Evolutionary conservation across 345 rosid genomes (phyloP).

Genomic region (Microcos paniculata): DNA sequence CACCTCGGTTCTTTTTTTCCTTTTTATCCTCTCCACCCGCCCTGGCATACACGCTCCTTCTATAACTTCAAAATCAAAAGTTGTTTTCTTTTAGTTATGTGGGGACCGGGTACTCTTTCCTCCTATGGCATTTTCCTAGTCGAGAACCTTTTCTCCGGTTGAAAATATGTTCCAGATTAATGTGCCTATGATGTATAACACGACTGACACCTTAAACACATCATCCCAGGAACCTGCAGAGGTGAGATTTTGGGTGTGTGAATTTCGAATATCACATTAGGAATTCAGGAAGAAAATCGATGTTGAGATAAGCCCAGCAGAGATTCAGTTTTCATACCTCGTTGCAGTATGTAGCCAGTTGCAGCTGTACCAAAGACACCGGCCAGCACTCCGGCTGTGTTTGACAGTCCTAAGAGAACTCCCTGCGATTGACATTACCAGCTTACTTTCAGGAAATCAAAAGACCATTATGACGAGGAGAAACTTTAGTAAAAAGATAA

Average conservation of each 20-base stretch:
- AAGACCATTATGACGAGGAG: no score
- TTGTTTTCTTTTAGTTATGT: slow-evolving; percentile 2
- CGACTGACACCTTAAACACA: slow-evolving; percentile 93
- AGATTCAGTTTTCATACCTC: slow-evolving; percentile 38
- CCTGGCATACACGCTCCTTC: not conserved
- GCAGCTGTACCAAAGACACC: slow-evolving; percentile 98
- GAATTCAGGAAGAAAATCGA: not conserved
- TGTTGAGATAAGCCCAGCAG: not conserved
- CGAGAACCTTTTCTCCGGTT: slow-evolving; percentile 87
- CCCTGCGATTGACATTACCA: slow-evolving; percentile 51
- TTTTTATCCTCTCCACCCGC: no score
- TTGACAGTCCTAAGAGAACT: slow-evolving; percentile 87
- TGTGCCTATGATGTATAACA: slow-evolving; percentile 72
- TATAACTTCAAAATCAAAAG: slow-evolving; percentile 14
- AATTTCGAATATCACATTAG: not conserved
- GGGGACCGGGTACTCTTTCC: slow-evolving; percentile 7
- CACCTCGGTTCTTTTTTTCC: not conserved
- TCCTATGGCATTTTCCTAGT: slow-evolving; percentile 33
- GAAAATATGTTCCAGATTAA: slow-evolving; percentile 86
- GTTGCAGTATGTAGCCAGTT: slow-evolving; percentile 90
- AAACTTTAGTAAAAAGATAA: no score
- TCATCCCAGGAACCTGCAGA: slow-evolving; percentile 91
- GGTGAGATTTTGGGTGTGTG: slow-evolving; percentile 3
- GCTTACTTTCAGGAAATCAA: not conserved
- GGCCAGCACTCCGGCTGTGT: slow-evolving; percentile 94